Percentiles rank a stretch among this genome's conserved stretches.
These are phyloP conservation scores for Akanthomyces uredinophilus DNA, from an alignment of 2,329 filamentous ascomycete species.

Conservation along the genomic window DNA sequence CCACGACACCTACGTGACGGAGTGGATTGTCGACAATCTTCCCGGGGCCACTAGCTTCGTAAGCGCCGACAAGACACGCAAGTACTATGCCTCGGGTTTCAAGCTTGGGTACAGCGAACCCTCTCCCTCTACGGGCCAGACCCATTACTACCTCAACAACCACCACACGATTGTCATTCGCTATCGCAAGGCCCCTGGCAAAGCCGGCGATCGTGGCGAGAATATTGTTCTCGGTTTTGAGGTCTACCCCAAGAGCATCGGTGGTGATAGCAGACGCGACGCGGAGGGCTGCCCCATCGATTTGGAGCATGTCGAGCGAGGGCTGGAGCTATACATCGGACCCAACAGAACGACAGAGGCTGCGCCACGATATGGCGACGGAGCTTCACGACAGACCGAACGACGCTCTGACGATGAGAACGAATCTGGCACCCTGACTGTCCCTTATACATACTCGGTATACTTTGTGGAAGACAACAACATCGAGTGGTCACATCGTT, in stretches of 20 bases:
- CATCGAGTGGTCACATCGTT: conserved; percentile 77
- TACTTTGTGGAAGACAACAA: conserved; percentile 80
- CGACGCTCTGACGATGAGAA: conserved; percentile 50
- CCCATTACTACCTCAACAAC: conserved; percentile 75
- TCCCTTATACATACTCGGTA: conserved; percentile 85
- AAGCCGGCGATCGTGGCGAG: conserved; percentile 62
- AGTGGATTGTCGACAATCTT: conserved; percentile 92
- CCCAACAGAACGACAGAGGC: conserved; percentile 53
- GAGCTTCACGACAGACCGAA: conserved; percentile 51
- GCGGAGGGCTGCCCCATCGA: conserved; percentile 63
- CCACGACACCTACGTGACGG: conserved; percentile 74
- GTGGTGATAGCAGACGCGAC: conserved; percentile 52
- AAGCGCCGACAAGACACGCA: conserved; percentile 74
- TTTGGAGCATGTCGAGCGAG: conserved; percentile 56
- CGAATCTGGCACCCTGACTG: conserved; percentile 60
- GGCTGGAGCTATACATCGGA: conserved; percentile 64
- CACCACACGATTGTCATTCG: conserved; percentile 82
- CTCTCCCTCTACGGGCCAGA: conserved; percentile 52
- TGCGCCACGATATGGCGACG: conserved; percentile 44
- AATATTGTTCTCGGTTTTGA: conserved; percentile 86
- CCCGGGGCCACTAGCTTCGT: conserved; percentile 86
- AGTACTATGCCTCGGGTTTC: conserved; percentile 88
- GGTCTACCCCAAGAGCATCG: conserved; percentile 82
- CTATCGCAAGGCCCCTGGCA: conserved; percentile 66
- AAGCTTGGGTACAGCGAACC: conserved; percentile 76